Conservation (phyloP, 352 stramenopile genomes). For the Saprolegnia parasitica region DNA sequence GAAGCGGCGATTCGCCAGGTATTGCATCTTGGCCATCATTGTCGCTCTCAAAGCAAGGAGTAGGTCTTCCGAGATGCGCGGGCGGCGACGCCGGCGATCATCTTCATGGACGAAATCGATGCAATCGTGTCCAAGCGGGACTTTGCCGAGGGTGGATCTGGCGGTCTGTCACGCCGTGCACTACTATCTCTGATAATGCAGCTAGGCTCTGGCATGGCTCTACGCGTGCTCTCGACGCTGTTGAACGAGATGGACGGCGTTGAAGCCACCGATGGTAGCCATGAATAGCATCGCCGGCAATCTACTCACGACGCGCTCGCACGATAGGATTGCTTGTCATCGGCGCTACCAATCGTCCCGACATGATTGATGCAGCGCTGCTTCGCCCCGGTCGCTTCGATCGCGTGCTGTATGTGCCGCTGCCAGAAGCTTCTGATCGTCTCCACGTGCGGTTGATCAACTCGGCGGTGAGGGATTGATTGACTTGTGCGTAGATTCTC, state of each 20-base stretch:
- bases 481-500: conserved; percentile 47
- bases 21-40: neutral
- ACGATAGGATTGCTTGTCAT: conserved; percentile 89
- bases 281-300: neutral
- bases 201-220: conserved; percentile 53
- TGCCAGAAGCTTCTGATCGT: conserved; percentile 64
- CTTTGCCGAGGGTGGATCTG: conserved; percentile 43
- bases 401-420: conserved; percentile 92
- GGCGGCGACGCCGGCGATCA: conserved; percentile 80
- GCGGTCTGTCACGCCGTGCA: conserved; percentile 4
- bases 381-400: conserved; percentile 95
- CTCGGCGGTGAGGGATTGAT: neutral
- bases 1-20: conserved; percentile 71
- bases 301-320: neutral
- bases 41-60: neutral
- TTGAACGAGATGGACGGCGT: conserved; percentile 98
- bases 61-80: conserved; percentile 70
- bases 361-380: conserved; percentile 97
- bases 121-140: conserved; percentile 78
- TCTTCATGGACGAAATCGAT: conserved; percentile 90
- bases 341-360: conserved; percentile 95
- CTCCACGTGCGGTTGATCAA: conserved; percentile 15
- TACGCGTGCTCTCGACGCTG: conserved; percentile 95
- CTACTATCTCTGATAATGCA: neutral
- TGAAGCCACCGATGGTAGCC: conserved; percentile 82